These are phyloP conservation scores for Fagopyrum tataricum DNA, from an alignment of 148 eudicot species.

Conservation along the genomic window DNA sequence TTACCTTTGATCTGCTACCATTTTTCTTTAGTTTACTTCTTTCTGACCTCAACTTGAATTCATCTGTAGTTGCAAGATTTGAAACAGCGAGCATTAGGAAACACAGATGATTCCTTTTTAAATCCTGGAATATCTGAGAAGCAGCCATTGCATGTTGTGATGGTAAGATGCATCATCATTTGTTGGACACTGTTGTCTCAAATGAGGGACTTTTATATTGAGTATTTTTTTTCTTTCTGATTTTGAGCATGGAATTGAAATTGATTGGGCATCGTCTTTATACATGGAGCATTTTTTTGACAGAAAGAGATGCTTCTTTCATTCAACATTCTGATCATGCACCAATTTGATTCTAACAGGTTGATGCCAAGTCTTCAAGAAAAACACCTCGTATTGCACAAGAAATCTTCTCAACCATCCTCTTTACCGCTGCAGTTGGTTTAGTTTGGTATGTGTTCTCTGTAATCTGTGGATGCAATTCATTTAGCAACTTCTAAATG, in stretches of 20 bases:
- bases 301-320: background rate
- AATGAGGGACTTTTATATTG: background rate
- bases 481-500: background rate
- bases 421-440: conserved; percentile 67
- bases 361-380: conserved; percentile 67
- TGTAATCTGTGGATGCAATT: conserved; percentile 12
- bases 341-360: conserved; percentile 33
- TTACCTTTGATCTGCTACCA: background rate
- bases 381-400: conserved; percentile 65
- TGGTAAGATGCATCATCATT: conserved; percentile 50
- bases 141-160: conserved; percentile 96
- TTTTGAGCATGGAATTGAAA: background rate
- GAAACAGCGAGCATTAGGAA: conserved; percentile 82
- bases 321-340: conserved; percentile 1
- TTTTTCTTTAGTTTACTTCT: background rate
- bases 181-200: conserved; percentile 1
- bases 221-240: background rate
- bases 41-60: conserved; percentile 2
- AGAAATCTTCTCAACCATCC: conserved; percentile 69
- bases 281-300: background rate
- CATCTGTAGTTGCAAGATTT: conserved; percentile 73
- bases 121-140: conserved; percentile 86
- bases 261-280: background rate
- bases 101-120: conserved; percentile 54
- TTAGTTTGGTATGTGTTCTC: conserved; percentile 59